Base-by-base conservation (phyloP, 495 filamentous ascomycete genomes). In the Penicillium samsonianum region DNA sequence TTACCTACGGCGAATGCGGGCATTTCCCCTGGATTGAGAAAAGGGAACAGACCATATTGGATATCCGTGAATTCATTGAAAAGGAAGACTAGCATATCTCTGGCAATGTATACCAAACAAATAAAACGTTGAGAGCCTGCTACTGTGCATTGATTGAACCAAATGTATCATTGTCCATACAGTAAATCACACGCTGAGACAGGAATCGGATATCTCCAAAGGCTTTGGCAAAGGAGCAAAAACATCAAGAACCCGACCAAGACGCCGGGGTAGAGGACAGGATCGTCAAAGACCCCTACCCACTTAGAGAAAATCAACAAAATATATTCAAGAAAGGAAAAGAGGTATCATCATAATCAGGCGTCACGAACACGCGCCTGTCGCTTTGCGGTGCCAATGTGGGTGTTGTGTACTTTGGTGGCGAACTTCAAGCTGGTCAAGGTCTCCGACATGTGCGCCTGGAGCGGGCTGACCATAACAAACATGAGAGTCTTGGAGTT, bases 401-500 rank as follows among this genome's bases (percentile, higher is more conserved):
- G 89, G 12, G 90, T 93, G 65, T 92, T 92, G 75, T 92, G 88
- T 61, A 85, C 92, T 80, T 98, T 98, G 11, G 90, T 94, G 16
- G 95, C 94, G 76, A 99, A 99, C 67, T 95, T 89, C 68, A 99
- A 81, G 73, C 91, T 96, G 26, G 93, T 95, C 72, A 97, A 82
- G 14, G 92, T 97, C 79, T 99, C 95, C 52, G 84, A 86, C 52
- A 97, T 77, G 77, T 98, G 95, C 4, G 88, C 90, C 78, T 95
- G 87, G 50, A 98, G 75, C 28, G 94, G 94, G 68, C 88, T 92
- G 60, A 95, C 88, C 91, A 97, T 98, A 71, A 98, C 91, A 64
- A 99, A 96, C 94, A 98, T 99, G 58, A 99, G 88, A 4, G 95
- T 98, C 75, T 96, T 95, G 54, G 88, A 91, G 67, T 96, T 96